Conservation (phyloP, 2,329 filamentous ascomycete species). For the Sclerotinia nivalis region DNA sequence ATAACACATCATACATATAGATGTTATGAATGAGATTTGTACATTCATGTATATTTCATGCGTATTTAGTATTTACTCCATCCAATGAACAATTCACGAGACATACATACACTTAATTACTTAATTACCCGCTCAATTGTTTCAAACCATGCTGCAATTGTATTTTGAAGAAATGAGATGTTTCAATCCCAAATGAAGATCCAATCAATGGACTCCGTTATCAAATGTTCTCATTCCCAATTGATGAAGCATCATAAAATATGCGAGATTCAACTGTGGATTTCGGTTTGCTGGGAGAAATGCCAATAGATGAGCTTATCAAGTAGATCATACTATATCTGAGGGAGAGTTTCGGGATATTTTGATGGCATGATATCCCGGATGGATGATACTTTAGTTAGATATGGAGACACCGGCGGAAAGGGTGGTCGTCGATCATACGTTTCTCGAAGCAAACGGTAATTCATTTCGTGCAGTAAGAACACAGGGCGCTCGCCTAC, state of each 20-base stretch:
- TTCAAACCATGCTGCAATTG: conserved; percentile 1
- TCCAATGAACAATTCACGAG: background rate
- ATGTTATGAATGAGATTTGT: background rate
- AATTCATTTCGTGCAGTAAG: background rate
- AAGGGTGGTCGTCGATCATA: conserved; percentile 21
- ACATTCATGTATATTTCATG: background rate
- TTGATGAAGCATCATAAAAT: background rate
- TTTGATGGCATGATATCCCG: background rate
- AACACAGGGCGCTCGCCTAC: conserved; percentile 10
- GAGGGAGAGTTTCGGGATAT: background rate
- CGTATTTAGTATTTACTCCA: background rate
- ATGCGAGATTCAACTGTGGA: background rate
- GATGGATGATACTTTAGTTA: background rate
- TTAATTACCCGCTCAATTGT: conserved; percentile 1
- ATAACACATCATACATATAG: background rate
- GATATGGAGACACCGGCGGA: conserved; percentile 9
- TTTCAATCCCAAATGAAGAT: conserved; percentile 20
- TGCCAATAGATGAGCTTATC: background rate
- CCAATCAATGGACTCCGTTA: background rate
- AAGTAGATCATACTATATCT: conserved; percentile 10
- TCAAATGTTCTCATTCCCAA: background rate
- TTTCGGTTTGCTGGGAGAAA: background rate
- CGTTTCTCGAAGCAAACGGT: background rate
- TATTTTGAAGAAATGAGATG: conserved; percentile 14
- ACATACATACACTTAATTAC: background rate